Percentiles rank a stretch among this genome's conserved stretches.
phyloP scores from a whole-genome alignment of 2,329 filamentous ascomycete genomes.

The Chalaropsis thielavioides region DNA sequence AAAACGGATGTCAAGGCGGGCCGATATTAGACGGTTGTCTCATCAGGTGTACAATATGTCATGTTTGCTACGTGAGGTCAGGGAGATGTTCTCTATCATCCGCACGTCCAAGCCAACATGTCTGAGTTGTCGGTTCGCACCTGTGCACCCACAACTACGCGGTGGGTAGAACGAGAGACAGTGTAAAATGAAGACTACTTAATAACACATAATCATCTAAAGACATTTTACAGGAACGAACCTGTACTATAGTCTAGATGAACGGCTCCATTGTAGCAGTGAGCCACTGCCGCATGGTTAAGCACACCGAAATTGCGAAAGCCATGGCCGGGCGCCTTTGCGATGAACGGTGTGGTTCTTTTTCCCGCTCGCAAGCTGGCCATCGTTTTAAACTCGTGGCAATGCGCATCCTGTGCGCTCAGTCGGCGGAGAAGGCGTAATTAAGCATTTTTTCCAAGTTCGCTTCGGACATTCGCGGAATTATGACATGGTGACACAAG shows the following conservation, averaged over 20 bases:
- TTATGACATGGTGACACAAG: not conserved
- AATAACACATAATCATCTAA: not conserved
- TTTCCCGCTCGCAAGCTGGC: not conserved
- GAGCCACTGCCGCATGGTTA: not conserved
- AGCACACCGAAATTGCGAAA: not conserved
- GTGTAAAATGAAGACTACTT: not conserved
- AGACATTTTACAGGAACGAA: not conserved
- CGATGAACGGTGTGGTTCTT: not conserved
- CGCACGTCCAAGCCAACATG: not conserved
- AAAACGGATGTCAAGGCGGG: not conserved
- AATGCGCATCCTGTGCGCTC: not conserved
- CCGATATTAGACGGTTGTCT: not conserved
- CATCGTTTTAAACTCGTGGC: not conserved
- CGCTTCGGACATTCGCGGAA: slow-evolving; percentile 1
- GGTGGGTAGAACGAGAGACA: not conserved
- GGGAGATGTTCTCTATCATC: not conserved
- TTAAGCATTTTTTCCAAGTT: not conserved
- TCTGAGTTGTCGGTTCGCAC: not conserved
- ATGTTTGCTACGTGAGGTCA: not conserved
- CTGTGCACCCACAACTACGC: not conserved
- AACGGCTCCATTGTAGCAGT: not conserved
- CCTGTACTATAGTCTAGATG: not conserved
- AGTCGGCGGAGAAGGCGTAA: not conserved
- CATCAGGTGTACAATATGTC: not conserved
- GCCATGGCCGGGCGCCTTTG: not conserved